Percentiles rank a stretch among this genome's conserved stretches.
These are phyloP conservation scores for Penicillium sclerotiorum DNA, from an alignment of 2,329 filamentous ascomycete species.

Conservation along the genomic window DNA sequence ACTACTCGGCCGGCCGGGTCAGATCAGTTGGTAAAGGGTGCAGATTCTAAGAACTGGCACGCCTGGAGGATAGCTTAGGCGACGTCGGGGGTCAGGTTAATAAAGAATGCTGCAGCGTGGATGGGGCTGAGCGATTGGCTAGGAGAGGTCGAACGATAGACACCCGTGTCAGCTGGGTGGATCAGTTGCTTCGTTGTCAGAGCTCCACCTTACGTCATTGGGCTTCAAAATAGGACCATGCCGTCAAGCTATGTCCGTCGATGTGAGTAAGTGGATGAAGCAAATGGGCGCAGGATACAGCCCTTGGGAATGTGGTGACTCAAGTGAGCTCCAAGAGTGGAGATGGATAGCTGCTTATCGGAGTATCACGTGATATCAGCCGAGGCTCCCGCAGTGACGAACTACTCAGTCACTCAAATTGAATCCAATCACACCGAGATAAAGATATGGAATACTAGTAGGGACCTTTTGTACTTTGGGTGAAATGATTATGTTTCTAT, in stretches of 20 bases:
- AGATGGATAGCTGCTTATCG: conserved; percentile 14
- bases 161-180: conserved; percentile 23
- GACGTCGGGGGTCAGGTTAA: too few relatives aligned
- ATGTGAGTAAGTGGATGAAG: too few relatives aligned
- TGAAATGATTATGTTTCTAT: not conserved
- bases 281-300: not conserved
- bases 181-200: conserved; percentile 23
- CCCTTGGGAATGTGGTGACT: not conserved
- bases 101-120: not conserved
- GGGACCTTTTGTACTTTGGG: not conserved
- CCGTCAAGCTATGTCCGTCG: too few relatives aligned
- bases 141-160: conserved; percentile 16
- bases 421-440: too few relatives aligned
- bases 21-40: too few relatives aligned
- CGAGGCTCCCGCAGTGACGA: too few relatives aligned
- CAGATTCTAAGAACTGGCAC: too few relatives aligned
- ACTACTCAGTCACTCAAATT: too few relatives aligned
- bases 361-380: conserved; percentile 7
- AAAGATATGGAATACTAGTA: too few relatives aligned
- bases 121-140: conserved; percentile 4
- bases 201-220: conserved; percentile 26
- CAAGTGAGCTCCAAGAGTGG: not conserved
- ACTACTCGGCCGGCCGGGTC: not conserved
- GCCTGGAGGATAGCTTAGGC: too few relatives aligned
- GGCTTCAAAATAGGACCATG: conserved; percentile 7